These are phyloP conservation scores for Magnusiomyces fungicola DNA, from an alignment of 1,139 yeast genomes.

Conservation along the genomic window DNA sequence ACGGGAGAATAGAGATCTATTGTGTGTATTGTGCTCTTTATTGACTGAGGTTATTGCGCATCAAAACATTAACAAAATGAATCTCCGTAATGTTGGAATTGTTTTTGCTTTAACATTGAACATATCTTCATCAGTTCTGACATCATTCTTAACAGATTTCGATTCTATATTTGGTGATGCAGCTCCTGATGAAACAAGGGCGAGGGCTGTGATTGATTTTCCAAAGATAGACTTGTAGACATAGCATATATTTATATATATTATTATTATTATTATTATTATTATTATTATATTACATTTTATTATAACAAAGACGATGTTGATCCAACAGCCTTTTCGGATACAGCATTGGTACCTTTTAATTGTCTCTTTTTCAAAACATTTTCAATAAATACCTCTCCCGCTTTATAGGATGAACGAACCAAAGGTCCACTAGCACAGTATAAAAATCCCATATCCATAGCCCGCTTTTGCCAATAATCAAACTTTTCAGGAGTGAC, in stretches of 20 bases:
- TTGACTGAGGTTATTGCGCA: constrained; percentile 58
- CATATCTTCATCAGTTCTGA: constrained; percentile 58
- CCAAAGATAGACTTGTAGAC: neutral
- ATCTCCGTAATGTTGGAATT: constrained; percentile 64
- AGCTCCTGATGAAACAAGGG: constrained; percentile 4
- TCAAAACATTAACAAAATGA: constrained; percentile 72
- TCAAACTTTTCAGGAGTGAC: constrained; percentile 93
- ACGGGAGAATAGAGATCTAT: constrained; percentile 48
- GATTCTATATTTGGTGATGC: constrained; percentile 52
- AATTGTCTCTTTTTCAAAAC: constrained; percentile 63
- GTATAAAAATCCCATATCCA: constrained; percentile 86
- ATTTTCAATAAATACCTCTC: constrained; percentile 95
- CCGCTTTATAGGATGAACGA: constrained; percentile 95
- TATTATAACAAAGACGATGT: too few species aligned
- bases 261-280: too few species aligned
- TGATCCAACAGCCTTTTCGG: neutral
- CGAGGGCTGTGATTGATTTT: constrained; percentile 1
- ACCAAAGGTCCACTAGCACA: constrained; percentile 98
- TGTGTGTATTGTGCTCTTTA: constrained; percentile 60
- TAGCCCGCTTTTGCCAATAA: constrained; percentile 82
- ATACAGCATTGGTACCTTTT: constrained; percentile 7
- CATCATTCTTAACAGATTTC: constrained; percentile 57
- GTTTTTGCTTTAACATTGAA: constrained; percentile 83
- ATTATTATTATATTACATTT: too few species aligned
- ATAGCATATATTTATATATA: neutral